phyloP scores from a whole-genome alignment of 805 yeast species.

The Saturnispora diversa region DNA sequence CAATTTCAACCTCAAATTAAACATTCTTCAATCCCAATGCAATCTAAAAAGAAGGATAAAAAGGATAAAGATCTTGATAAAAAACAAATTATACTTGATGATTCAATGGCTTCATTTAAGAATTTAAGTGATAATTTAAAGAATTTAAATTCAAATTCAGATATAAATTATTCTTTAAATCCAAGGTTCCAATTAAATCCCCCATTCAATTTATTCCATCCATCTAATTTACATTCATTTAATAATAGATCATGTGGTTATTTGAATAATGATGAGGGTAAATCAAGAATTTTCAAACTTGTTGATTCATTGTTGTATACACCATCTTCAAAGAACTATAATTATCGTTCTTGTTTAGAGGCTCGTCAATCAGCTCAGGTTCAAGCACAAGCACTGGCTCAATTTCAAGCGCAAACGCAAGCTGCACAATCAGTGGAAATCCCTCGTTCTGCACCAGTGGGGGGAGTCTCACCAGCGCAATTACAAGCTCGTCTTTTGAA shows the following conservation, averaged over 20 bases:
- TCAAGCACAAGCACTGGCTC: slow-evolving; percentile 15
- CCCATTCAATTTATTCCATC: slow-evolving; percentile 20
- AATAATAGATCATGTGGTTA: slow-evolving; percentile 13
- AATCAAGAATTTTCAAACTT: slow-evolving; percentile 21
- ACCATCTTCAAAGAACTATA: slow-evolving; percentile 29
- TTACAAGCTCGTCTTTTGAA: slow-evolving; percentile 23
- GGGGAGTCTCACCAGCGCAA: slow-evolving; percentile 14
- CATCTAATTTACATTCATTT: slow-evolving; percentile 16
- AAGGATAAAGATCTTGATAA: slow-evolving; percentile 23
- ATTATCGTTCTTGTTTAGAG: slow-evolving; percentile 18
- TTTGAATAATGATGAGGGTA: slow-evolving; percentile 16
- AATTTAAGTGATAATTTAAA: slow-evolving; percentile 24
- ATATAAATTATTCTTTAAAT: slow-evolving; percentile 22
- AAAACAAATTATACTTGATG: slow-evolving; percentile 19
- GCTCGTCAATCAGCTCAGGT: slow-evolving; percentile 13
- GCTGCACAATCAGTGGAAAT: slow-evolving; percentile 7
- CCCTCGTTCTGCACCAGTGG: slow-evolving; percentile 2
- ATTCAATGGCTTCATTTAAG: slow-evolving; percentile 21
- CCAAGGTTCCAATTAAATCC: slow-evolving; percentile 18
- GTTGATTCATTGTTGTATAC: slow-evolving; percentile 28
- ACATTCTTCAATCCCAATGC: slow-evolving; percentile 1
- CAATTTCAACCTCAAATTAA: slow-evolving; percentile 12
- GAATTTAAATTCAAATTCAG: slow-evolving; percentile 20
- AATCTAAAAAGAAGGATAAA: slow-evolving; percentile 22
- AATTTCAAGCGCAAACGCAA: slow-evolving; percentile 12